Conservation (phyloP, 345 rosid species). For the Dimocarpus longan region DNA sequence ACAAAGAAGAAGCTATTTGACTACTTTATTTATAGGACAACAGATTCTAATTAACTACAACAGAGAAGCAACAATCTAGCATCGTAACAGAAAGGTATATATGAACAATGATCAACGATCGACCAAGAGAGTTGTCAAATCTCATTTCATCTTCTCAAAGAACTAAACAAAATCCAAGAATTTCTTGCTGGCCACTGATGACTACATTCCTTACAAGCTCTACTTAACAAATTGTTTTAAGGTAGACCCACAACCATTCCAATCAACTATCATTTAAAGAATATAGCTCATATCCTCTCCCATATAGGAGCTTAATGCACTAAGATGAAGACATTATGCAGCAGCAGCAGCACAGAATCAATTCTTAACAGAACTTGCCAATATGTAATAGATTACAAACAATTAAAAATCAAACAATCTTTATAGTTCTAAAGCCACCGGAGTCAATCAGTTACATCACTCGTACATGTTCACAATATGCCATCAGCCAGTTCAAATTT, state of each 20-base stretch:
- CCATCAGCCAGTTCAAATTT: neutral
- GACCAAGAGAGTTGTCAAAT: neutral
- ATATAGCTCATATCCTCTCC: neutral
- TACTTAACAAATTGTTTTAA: neutral
- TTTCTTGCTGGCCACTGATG: neutral
- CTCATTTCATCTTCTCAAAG: neutral
- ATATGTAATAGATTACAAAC: neutral
- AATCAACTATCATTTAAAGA: neutral
- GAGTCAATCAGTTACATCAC: neutral
- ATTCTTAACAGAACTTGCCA: neutral
- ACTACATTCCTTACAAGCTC: neutral
- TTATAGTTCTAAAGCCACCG: slow-evolving; percentile 6
- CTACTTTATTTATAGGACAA: neutral
- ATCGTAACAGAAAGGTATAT: neutral
- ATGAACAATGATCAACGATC: too few relatives aligned
- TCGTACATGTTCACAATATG: neutral
- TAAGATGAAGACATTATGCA: neutral
- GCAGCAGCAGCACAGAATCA: slow-evolving; percentile 1
- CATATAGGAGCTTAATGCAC: neutral
- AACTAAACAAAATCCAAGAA: neutral
- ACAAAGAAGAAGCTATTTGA: neutral
- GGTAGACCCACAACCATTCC: neutral
- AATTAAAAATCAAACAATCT: neutral
- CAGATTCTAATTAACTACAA: neutral
- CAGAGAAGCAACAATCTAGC: neutral